These are phyloP conservation scores for Heterobasidion parviporum DNA, from an alignment of 1,284 basidiomycete genomes.

Conservation along the genomic window DNA sequence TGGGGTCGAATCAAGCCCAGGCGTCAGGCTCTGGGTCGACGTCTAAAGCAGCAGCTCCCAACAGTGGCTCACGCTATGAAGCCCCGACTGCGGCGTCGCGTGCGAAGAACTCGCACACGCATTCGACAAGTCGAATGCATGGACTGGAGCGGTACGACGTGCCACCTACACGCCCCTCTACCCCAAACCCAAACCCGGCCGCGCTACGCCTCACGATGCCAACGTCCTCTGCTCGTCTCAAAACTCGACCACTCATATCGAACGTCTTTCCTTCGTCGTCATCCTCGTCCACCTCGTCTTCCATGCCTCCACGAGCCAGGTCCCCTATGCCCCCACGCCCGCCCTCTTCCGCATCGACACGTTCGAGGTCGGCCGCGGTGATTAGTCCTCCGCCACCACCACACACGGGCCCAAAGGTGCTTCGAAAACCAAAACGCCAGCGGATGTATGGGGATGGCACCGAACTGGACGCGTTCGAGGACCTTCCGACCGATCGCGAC, in stretches of 20 bases:
- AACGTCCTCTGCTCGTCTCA: conserved; percentile 58
- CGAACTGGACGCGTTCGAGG: conserved; percentile 87
- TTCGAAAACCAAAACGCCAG: conserved; percentile 67
- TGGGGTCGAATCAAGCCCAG: conserved; percentile 50
- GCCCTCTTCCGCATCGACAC: conserved; percentile 35
- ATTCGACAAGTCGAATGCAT: conserved; percentile 50
- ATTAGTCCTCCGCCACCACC: conserved; percentile 24
- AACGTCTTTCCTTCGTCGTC: conserved; percentile 13
- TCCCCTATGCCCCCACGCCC: not conserved
- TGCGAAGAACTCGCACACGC: conserved; percentile 57
- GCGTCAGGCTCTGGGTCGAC: conserved; percentile 43
- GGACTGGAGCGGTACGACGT: conserved; percentile 49
- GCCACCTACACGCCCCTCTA: conserved; percentile 70
- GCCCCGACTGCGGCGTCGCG: conserved; percentile 71
- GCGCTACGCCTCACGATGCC: conserved; percentile 83
- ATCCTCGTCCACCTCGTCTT: conserved; percentile 41
- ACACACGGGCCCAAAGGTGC: conserved; percentile 47
- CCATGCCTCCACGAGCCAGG: conserved; percentile 13
- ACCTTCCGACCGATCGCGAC: conserved; percentile 80
- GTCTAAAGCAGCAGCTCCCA: conserved; percentile 24
- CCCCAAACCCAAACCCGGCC: conserved; percentile 65
- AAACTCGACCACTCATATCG: conserved; percentile 46
- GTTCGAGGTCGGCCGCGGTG: conserved; percentile 21
- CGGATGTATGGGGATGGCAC: conserved; percentile 86
- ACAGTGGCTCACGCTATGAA: conserved; percentile 48